Evolutionary conservation across 306 rosid genomes (phyloP).

Genomic region (Quercus aquifolioides): DNA sequence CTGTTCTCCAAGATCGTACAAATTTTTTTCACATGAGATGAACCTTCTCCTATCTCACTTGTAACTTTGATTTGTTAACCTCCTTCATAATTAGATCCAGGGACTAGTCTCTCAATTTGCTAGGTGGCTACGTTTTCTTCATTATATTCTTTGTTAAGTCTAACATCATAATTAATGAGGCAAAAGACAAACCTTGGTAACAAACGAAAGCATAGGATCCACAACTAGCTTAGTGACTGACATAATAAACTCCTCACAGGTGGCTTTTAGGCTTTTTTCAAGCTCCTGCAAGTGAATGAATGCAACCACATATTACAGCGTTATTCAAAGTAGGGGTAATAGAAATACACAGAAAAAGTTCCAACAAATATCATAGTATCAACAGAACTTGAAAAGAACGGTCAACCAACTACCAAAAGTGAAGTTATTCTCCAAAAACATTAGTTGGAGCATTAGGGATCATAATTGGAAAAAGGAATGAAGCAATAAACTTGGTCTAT

Average conservation of each 20-base stretch:
- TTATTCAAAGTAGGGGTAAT: background rate
- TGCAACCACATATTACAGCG: background rate
- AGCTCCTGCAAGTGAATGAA: constrained; percentile 66
- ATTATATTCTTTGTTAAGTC: background rate
- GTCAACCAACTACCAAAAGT: background rate
- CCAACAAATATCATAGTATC: background rate
- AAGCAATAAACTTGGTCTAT: background rate
- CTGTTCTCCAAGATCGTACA: background rate
- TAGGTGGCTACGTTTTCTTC: background rate
- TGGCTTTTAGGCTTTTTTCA: constrained; percentile 90
- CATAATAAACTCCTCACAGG: constrained; percentile 98
- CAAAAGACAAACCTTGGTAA: constrained; percentile 75
- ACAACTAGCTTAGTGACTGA: constrained; percentile 93
- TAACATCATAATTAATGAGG: constrained; percentile 11
- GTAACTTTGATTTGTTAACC: constrained; percentile 6
- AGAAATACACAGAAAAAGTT: background rate
- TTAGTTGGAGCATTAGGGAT: background rate
- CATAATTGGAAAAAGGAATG: background rate
- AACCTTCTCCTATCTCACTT: background rate
- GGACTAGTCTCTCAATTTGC: constrained; percentile 15
- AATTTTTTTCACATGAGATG: background rate
- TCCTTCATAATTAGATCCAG: constrained; percentile 2
- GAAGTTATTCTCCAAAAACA: background rate
- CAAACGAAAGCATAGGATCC: constrained; percentile 98
- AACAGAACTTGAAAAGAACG: background rate